Conservation (phyloP, 2,329 filamentous ascomycete species). For the Alternaria hordeiaustralica region DNA sequence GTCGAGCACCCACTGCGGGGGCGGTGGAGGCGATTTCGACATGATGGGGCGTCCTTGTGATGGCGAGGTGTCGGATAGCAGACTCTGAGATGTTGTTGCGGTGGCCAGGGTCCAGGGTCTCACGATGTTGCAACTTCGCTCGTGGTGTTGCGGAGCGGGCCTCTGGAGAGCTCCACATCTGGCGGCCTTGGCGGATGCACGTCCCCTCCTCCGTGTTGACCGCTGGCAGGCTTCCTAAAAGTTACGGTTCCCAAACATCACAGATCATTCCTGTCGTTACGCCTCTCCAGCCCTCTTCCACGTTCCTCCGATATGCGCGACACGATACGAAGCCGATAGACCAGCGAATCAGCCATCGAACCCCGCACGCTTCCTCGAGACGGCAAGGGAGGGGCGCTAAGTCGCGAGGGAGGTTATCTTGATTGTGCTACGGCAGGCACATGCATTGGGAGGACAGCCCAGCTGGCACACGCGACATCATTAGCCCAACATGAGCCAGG, state of each 20-base stretch:
- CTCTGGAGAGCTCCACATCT: slow-evolving; percentile 11
- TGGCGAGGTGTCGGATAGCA: not conserved
- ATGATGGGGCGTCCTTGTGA: slow-evolving; percentile 11
- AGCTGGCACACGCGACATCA: slow-evolving; percentile 27
- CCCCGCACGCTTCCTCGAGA: slow-evolving; percentile 12
- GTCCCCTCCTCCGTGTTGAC: slow-evolving; percentile 32
- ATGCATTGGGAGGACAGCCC: slow-evolving; percentile 36
- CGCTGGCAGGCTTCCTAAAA: slow-evolving; percentile 24
- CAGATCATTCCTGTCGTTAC: not conserved
- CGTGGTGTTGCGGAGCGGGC: slow-evolving; percentile 7
- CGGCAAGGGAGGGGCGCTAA: slow-evolving; percentile 35
- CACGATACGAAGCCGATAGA: slow-evolving; percentile 11
- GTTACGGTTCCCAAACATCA: slow-evolving; percentile 15
- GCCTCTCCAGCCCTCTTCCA: not conserved
- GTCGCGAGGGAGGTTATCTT: slow-evolving; percentile 32
- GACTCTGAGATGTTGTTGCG: not conserved
- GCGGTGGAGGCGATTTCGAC: slow-evolving; percentile 49
- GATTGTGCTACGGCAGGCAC: slow-evolving; percentile 36
- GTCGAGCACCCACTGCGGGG: slow-evolving; percentile 83
- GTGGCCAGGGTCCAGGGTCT: not conserved
- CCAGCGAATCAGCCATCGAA: slow-evolving; percentile 19
- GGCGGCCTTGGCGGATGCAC: slow-evolving; percentile 31
- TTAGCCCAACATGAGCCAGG: slow-evolving; percentile 62
- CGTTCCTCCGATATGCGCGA: slow-evolving; percentile 27
- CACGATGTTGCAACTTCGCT: not conserved